Evolutionary conservation across 306 rosid genomes (phyloP).

Genomic region (Quercus dentata): DNA sequence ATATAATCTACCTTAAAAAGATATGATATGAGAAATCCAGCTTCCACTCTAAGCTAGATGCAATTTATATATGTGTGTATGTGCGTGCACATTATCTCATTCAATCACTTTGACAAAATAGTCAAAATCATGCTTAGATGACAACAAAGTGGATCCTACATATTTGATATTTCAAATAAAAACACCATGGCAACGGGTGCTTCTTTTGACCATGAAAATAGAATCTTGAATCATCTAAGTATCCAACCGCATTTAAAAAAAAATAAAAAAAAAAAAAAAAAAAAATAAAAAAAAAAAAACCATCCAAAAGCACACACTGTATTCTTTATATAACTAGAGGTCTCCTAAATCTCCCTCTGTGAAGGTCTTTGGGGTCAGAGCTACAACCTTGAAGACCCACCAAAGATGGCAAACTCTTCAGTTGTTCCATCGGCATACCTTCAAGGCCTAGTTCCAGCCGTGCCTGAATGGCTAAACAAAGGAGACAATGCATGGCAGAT

Average conservation of each 20-base stretch:
- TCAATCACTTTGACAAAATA: too few species aligned
- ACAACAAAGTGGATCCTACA: neutral
- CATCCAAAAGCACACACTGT: too few species aligned
- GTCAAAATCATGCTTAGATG: neutral
- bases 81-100: too few species aligned
- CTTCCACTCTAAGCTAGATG: too few species aligned
- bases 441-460: neutral
- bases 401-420: neutral
- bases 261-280: too few species aligned
- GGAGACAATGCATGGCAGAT: slow-evolving; percentile 24
- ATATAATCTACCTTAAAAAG: too few species aligned
- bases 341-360: neutral
- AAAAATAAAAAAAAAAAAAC: too few species aligned
- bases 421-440: slow-evolving; percentile 8
- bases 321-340: neutral
- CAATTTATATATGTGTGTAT: too few species aligned
- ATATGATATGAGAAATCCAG: too few species aligned
- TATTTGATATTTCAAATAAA: neutral
- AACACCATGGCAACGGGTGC: neutral
- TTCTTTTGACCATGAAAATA: neutral
- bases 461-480: slow-evolving; percentile 20
- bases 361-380: neutral
- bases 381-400: neutral
- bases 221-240: neutral
- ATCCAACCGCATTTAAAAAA: neutral